These are phyloP conservation scores for Leishmania lainsoni DNA, from an alignment of 208 protist genomes.

Conservation along the genomic window DNA sequence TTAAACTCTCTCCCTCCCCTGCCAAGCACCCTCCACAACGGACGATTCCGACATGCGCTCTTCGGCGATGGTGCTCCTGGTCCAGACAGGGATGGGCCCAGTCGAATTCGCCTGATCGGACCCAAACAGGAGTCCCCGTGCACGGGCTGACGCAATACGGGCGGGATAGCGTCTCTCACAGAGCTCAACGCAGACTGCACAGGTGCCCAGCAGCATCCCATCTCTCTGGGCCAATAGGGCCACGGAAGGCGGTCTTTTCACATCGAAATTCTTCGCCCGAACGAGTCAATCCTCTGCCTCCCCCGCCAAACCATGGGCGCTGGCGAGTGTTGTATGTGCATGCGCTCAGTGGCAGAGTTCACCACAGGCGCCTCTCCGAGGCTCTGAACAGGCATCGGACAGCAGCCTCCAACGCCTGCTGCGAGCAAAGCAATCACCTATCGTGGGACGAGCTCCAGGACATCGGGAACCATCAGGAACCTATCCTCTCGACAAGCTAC, in stretches of 20 bases:
- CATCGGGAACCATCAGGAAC: too few relatives aligned
- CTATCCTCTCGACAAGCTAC: too few relatives aligned
- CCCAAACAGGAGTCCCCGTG: neutral
- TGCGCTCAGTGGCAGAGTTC: neutral
- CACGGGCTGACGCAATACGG: neutral
- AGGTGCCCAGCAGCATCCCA: neutral
- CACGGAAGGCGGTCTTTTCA: neutral
- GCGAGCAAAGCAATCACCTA: too few relatives aligned
- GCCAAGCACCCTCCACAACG: neutral
- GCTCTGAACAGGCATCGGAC: neutral
- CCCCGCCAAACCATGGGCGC: neutral
- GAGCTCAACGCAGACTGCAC: neutral
- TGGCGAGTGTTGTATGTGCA: neutral
- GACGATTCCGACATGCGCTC: neutral
- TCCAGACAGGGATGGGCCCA: neutral
- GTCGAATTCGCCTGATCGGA: neutral
- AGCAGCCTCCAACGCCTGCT: too few relatives aligned
- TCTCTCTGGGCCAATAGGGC: neutral
- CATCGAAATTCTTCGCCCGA: neutral
- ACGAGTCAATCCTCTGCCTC: neutral
- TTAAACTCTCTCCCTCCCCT: neutral
- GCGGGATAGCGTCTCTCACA: neutral
- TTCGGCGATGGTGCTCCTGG: neutral
- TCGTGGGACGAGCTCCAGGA: too few relatives aligned
- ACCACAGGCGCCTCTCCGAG: neutral